Evolutionary conservation across 495 filamentous ascomycete genomes (phyloP).

Genomic region (Penicillium manginii): DNA sequence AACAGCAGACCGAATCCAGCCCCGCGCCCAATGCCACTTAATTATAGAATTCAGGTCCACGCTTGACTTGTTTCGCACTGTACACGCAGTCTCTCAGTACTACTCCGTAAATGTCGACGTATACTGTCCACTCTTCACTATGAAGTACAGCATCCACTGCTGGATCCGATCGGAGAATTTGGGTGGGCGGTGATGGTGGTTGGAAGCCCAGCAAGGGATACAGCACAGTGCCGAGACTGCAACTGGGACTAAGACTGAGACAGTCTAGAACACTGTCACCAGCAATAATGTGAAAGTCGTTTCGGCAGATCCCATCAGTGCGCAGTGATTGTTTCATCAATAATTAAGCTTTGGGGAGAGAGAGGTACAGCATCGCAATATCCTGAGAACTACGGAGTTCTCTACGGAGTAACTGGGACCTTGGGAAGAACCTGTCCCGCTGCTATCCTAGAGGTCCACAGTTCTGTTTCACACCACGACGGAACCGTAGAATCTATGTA

Average conservation of each 20-base stretch:
- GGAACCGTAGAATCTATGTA: neutral
- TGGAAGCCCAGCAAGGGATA: too few relatives aligned
- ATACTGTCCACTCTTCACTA: neutral
- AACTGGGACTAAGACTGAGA: too few relatives aligned
- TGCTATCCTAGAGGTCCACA: neutral
- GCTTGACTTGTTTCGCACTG: conserved; percentile 8
- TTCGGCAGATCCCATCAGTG: too few relatives aligned
- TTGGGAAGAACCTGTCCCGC: neutral
- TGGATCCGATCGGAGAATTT: neutral
- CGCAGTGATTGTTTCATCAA: neutral
- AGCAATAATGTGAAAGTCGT: too few relatives aligned
- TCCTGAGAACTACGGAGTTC: conserved; percentile 1
- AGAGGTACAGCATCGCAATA: neutral
- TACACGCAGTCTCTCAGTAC: conserved; percentile 12
- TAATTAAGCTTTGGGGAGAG: neutral
- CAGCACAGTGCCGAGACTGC: too few relatives aligned
- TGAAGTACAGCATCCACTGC: neutral
- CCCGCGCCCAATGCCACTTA: conserved; percentile 11
- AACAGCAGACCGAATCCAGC: conserved; percentile 12
- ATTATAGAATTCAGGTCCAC: conserved; percentile 18
- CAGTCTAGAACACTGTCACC: too few relatives aligned
- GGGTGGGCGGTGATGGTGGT: too few relatives aligned
- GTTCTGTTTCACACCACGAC: neutral
- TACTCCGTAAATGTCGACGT: too few relatives aligned
- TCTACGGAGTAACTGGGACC: too few relatives aligned